phyloP scores from a whole-genome alignment of 352 stramenopile species.

The Phytophthora constricta region DNA sequence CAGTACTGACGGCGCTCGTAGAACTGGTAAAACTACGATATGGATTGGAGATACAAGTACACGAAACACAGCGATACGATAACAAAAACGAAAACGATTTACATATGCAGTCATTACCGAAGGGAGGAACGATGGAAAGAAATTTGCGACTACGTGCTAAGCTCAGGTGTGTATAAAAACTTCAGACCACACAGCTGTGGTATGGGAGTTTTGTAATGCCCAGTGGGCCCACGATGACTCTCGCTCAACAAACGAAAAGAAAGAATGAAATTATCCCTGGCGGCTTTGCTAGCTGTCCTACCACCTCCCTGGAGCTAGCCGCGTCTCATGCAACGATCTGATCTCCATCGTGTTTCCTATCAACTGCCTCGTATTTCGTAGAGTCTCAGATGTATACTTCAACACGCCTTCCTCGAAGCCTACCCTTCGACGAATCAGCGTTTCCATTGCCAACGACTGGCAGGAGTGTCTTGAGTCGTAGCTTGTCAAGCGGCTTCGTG shows the following conservation, averaged over 20 bases:
- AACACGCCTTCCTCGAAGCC: neutral
- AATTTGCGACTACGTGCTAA: neutral
- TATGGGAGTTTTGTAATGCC: no score
- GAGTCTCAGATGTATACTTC: neutral
- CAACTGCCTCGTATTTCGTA: no score
- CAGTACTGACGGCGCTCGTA: no score
- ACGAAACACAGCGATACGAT: neutral
- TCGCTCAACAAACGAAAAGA: no score
- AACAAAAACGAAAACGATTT: neutral
- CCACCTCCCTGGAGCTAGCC: no score
- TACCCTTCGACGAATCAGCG: neutral
- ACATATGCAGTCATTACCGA: conserved; percentile 9
- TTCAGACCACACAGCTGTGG: conserved; percentile 9
- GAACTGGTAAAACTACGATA: neutral
- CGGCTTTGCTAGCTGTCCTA: no score
- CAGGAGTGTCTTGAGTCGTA: neutral
- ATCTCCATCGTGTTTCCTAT: no score
- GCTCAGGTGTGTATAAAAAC: conserved; percentile 1
- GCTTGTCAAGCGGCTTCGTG: neutral
- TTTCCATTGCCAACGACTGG: neutral
- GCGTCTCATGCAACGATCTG: no score
- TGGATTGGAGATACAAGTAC: conserved; percentile 3
- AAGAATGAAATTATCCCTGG: no score
- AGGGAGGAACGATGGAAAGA: neutral
- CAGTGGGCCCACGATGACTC: no score